These are phyloP conservation scores for Colletotrichum euphorbiae DNA, from an alignment of 2,329 filamentous ascomycete genomes.

Conservation along the genomic window DNA sequence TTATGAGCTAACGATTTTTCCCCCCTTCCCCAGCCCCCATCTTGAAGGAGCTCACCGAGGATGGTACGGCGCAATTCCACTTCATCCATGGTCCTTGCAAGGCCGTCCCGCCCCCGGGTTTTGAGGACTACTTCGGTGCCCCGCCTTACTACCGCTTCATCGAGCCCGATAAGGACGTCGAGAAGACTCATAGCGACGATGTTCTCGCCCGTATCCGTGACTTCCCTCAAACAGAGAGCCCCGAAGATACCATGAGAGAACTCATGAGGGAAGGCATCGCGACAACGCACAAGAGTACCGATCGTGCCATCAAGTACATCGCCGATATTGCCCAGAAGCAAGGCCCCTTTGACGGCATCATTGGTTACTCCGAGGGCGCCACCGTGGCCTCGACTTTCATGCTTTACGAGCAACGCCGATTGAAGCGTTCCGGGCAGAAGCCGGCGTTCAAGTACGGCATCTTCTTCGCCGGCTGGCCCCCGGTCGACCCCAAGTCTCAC, in stretches of 20 bases:
- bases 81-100: slow-evolving; percentile 64
- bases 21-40: slow-evolving; percentile 55
- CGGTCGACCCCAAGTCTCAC: slow-evolving; percentile 56
- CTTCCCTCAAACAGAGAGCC: slow-evolving; percentile 62
- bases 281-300: slow-evolving; percentile 53
- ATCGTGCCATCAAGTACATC: slow-evolving; percentile 55
- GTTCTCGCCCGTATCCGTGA: slow-evolving; percentile 64
- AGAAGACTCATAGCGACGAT: slow-evolving; percentile 56
- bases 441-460: slow-evolving; percentile 60
- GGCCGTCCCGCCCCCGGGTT: slow-evolving; percentile 63
- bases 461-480: slow-evolving; percentile 67
- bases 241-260: slow-evolving; percentile 67
- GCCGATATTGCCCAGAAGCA: slow-evolving; percentile 59
- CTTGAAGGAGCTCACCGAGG: slow-evolving; percentile 59
- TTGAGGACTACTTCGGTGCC: slow-evolving; percentile 67
- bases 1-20: slow-evolving; percentile 32
- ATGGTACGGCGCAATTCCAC: slow-evolving; percentile 60
- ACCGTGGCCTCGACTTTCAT: slow-evolving; percentile 65
- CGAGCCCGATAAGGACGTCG: slow-evolving; percentile 59
- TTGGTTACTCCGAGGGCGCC: slow-evolving; percentile 72
- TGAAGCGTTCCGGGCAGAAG: slow-evolving; percentile 39
- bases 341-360: slow-evolving; percentile 63
- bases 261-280: slow-evolving; percentile 56
- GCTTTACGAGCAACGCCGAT: slow-evolving; percentile 60
- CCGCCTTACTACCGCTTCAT: slow-evolving; percentile 68